Evolutionary conservation across 2,329 filamentous ascomycete species (phyloP).

Genomic region (Cercospora janseana): DNA sequence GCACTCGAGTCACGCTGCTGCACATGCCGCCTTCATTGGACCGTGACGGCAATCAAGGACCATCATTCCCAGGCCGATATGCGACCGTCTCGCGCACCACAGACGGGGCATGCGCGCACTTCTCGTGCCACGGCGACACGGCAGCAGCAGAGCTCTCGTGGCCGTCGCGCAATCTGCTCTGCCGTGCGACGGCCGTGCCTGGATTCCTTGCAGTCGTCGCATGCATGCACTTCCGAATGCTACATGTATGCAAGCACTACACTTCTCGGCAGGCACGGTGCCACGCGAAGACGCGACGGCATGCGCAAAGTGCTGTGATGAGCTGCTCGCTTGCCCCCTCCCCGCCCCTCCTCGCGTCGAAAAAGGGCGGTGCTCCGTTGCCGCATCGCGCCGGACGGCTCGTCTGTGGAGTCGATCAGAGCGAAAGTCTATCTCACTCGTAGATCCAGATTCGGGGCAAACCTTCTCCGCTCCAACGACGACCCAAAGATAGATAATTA

Average conservation of each 20-base stretch:
- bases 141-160: slow-evolving; percentile 24
- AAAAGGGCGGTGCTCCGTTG: slow-evolving; percentile 13
- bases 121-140: slow-evolving; percentile 22
- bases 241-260: slow-evolving; percentile 30
- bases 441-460: neutral
- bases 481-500: slow-evolving; percentile 13
- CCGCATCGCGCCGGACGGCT: slow-evolving; percentile 27
- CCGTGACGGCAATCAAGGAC: slow-evolving; percentile 10
- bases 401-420: slow-evolving; percentile 18
- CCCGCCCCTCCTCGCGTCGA: neutral
- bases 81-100: neutral
- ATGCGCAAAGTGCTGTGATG: neutral
- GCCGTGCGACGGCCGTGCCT: slow-evolving; percentile 17
- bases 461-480: neutral
- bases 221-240: slow-evolving; percentile 29
- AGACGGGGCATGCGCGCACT: slow-evolving; percentile 17
- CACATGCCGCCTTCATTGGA: slow-evolving; percentile 12
- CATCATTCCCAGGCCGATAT: slow-evolving; percentile 9
- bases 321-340: slow-evolving; percentile 14
- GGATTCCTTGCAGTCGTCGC: slow-evolving; percentile 26
- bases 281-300: slow-evolving; percentile 9
- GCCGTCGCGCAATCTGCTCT: slow-evolving; percentile 26
- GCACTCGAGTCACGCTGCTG: slow-evolving; percentile 10
- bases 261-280: slow-evolving; percentile 23
- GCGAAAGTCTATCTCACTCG: slow-evolving; percentile 7